Percentiles rank a stretch among this genome's conserved stretches.
Conservation (phyloP, 2,329 filamentous ascomycete species). For the Bimuria novae-zelandiae region DNA sequence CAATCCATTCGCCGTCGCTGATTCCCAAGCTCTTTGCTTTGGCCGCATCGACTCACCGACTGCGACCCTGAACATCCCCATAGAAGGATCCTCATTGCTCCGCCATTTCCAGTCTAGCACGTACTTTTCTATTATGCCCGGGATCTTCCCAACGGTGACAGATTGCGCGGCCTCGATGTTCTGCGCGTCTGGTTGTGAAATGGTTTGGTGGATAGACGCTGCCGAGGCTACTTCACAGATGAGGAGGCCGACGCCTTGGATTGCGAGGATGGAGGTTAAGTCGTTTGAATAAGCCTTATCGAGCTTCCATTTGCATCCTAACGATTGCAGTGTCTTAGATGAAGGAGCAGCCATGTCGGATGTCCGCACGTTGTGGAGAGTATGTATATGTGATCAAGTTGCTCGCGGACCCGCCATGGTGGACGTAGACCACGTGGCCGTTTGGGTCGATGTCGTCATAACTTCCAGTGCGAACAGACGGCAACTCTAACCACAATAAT, state of each 20-base stretch:
- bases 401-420: no score
- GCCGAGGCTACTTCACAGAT: constrained; percentile 17
- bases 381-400: no score
- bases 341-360: constrained; percentile 15
- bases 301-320: constrained; percentile 17
- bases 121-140: constrained; percentile 18
- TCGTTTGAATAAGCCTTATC: constrained; percentile 21
- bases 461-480: no score
- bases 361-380: no score
- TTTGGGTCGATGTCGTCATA: no score
- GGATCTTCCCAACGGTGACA: constrained; percentile 17
- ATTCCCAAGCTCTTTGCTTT: constrained; percentile 12
- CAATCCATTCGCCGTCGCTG: constrained; percentile 13
- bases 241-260: constrained; percentile 18
- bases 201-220: constrained; percentile 20
- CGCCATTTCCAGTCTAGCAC: constrained; percentile 19
- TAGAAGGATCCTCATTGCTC: constrained; percentile 20
- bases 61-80: constrained; percentile 15
- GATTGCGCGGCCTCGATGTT: constrained; percentile 19
- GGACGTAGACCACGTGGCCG: no score
- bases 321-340: constrained; percentile 13
- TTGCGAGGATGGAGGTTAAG: constrained; percentile 16
- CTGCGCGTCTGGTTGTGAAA: constrained; percentile 14
- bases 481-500: no score
- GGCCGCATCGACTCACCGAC: constrained; percentile 17